A percentile compares a stretch with the other conserved stretches of the same genome.
phyloP scores from a whole-genome alignment of 2,329 filamentous ascomycete genomes.

The Aspergillus pseudonomiae region DNA sequence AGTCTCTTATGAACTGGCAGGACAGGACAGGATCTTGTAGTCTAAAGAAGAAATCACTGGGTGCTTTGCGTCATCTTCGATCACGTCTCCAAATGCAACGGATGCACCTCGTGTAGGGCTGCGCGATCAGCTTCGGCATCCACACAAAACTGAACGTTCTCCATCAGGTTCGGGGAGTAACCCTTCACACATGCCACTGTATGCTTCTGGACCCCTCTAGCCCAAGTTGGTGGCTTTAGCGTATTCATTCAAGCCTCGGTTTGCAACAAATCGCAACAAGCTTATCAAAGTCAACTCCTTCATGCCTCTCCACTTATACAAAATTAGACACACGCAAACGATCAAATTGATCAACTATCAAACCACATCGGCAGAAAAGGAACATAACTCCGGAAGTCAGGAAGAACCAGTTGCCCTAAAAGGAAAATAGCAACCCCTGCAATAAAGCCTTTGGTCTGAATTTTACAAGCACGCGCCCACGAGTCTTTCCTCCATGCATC shows the following conservation, averaged over 20 bases:
- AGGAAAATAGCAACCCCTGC: background rate
- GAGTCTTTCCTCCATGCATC: background rate
- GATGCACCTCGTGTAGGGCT: background rate
- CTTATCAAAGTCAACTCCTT: background rate
- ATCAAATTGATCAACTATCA: background rate
- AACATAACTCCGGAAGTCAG: background rate
- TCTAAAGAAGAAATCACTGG: no score
- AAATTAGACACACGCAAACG: background rate
- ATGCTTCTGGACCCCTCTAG: background rate
- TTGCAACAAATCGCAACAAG: background rate
- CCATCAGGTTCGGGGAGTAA: no score
- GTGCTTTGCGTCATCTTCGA: no score
- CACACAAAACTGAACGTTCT: no score
- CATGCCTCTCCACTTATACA: background rate
- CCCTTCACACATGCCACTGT: no score
- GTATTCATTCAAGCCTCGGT: background rate
- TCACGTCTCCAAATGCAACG: no score
- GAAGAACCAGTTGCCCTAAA: background rate
- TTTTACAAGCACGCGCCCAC: constrained; percentile 3
- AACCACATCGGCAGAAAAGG: background rate
- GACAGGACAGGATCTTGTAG: no score
- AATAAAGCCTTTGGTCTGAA: background rate
- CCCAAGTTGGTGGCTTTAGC: background rate
- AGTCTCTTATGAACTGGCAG: no score
- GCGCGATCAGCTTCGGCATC: background rate